These are phyloP conservation scores for Dillenia turbinata DNA, from an alignment of 164 flowering plant species.

Conservation along the genomic window DNA sequence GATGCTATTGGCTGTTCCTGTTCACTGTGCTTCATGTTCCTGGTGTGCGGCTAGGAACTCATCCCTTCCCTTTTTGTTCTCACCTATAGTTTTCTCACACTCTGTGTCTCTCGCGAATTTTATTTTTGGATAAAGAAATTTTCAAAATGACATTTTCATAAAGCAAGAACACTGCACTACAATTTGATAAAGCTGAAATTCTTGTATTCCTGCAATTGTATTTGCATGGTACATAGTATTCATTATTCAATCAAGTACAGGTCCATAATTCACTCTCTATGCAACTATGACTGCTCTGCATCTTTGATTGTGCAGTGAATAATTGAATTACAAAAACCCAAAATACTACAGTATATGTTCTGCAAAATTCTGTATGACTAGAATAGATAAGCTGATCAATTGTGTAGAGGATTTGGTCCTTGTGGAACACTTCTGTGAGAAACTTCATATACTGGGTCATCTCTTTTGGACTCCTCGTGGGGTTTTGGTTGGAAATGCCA, in stretches of 20 bases:
- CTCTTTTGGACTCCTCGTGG: constrained; percentile 9
- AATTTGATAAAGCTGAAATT: neutral
- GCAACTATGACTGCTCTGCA: constrained; percentile 9
- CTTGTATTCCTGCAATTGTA: neutral
- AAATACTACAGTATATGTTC: constrained; percentile 3
- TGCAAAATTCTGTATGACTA: constrained; percentile 17
- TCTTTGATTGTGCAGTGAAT: neutral
- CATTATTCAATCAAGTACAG: constrained; percentile 4
- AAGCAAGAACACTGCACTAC: constrained; percentile 1
- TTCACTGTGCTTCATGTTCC: neutral
- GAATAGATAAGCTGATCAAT: constrained; percentile 19
- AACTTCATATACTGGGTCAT: constrained; percentile 12
- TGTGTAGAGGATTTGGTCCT: constrained; percentile 40
- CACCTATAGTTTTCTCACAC: neutral
- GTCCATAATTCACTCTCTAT: neutral
- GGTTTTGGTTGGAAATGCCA: constrained; percentile 11
- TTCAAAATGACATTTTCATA: neutral
- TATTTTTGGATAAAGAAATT: constrained; percentile 6
- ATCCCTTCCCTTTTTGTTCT: neutral
- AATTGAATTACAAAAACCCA: neutral
- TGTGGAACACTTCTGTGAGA: constrained; percentile 21
- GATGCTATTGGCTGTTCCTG: no score
- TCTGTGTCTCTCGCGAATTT: neutral
- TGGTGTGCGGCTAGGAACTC: neutral
- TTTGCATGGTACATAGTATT: neutral